Base-by-base conservation (phyloP, 208 protist species). In the Trypanosoma mega region DNA sequence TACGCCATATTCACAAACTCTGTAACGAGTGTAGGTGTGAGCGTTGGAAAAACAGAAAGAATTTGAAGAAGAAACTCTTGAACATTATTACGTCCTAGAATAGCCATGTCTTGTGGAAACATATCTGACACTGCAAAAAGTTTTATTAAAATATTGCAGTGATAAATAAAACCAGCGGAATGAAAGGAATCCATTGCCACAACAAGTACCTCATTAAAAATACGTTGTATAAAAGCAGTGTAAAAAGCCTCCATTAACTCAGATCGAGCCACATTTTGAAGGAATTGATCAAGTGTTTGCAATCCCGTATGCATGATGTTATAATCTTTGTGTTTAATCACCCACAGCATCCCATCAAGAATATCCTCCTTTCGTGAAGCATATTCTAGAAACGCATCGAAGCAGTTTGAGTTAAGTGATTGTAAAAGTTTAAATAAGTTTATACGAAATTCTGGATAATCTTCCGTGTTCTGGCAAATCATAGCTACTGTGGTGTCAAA, bases 401-500 rank as follows among this genome's bases (percentile, higher is more conserved):
- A 98, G 72, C 97, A 99, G 63, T 94, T 47, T 20, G 68, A 68
- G 66, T 98, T 99, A 23, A 99, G 90, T 3, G 97, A 87, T 16
- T 95, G 73, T 5, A 99, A 68, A 8, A 99, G 77, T 46, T 92
- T 91, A 66, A 99, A 99, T 39, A 99, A 97, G 65, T 98, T 91
- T 5, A 97, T 77, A 36, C 99, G 89, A 66, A 99, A 98, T 14
- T 99, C 98, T 14, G 98, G 98, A 72, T 87, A 99, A 65, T 98
- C 98, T 56, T 97, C 81, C 48, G 97, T 92, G 70, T 98, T 97
- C 20, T 88, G 87, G 6, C 89, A 97, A 66, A 99, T 99, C 96
- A 99, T 99, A 23, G 85, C 76, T n/a, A 99, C 77, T 2, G 98
- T 99, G 9, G 83, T 78, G 56, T 97, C 93, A 76, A 99, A 99